Evolutionary conservation across 2,329 filamentous ascomycete genomes (phyloP).

Genomic region (Ambrosiella beaveri): DNA sequence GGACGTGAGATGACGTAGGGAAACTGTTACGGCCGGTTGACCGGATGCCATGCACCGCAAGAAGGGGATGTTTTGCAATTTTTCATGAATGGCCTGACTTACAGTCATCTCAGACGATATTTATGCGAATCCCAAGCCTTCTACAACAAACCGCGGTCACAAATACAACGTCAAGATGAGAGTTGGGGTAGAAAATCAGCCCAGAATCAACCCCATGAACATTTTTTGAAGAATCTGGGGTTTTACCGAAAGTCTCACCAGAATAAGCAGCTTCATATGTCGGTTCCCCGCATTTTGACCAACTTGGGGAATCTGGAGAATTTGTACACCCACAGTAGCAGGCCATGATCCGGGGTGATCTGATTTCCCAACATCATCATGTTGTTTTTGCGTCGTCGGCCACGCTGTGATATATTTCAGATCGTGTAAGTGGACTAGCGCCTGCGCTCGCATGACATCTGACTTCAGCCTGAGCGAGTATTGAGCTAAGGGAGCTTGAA

Average conservation of each 20-base stretch:
- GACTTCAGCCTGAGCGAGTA: not conserved
- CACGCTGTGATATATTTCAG: not conserved
- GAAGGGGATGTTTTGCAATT: too few relatives aligned
- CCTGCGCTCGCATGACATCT: not conserved
- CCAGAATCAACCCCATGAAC: not conserved
- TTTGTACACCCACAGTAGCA: not conserved
- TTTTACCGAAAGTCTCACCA: not conserved
- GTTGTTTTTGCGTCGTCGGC: not conserved
- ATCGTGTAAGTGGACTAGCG: not conserved
- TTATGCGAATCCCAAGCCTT: too few relatives aligned
- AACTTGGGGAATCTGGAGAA: not conserved
- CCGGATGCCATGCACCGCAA: too few relatives aligned
- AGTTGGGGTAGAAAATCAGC: not conserved
- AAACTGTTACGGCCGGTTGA: too few relatives aligned
- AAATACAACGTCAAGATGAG: too few relatives aligned
- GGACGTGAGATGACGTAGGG: too few relatives aligned
- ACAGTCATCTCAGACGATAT: too few relatives aligned
- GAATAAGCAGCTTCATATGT: not conserved
- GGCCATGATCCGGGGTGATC: not conserved
- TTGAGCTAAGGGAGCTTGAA: not conserved
- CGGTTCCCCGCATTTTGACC: not conserved
- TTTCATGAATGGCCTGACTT: too few relatives aligned
- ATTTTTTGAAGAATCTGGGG: not conserved
- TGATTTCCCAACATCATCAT: not conserved
- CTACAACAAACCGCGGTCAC: too few relatives aligned